Percentiles rank a stretch among this genome's conserved stretches.
phyloP scores from a whole-genome alignment of 352 stramenopile species.

The Blastocystis sp. region DNA sequence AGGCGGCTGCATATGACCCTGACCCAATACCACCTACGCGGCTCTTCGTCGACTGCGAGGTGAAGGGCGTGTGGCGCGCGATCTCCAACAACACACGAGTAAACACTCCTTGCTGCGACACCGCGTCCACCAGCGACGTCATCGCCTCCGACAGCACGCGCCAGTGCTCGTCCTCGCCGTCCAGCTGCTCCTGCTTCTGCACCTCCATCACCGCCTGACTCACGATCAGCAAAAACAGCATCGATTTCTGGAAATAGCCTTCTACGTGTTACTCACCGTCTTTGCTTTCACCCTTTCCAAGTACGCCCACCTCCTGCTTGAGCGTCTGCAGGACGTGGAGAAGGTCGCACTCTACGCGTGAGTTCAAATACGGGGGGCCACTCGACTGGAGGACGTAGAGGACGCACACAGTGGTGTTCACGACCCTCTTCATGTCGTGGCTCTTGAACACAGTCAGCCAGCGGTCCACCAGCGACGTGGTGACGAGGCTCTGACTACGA shows the following conservation, averaged over 20 bases:
- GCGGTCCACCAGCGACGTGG: background rate
- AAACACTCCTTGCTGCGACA: background rate
- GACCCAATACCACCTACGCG: background rate
- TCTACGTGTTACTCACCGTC: background rate
- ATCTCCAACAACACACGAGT: background rate
- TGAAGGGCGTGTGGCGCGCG: background rate
- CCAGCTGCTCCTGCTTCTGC: constrained; percentile 12
- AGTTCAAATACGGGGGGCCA: background rate
- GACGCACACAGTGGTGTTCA: constrained; percentile 33
- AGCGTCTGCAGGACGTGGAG: background rate
- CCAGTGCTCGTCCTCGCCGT: background rate
- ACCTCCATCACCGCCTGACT: background rate
- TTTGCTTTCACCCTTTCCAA: background rate
- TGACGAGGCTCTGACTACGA: background rate
- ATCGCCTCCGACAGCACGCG: background rate
- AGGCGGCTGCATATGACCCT: background rate
- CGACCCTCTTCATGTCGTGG: background rate
- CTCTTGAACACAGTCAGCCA: constrained; percentile 18
- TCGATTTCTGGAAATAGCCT: background rate
- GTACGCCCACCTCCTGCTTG: background rate
- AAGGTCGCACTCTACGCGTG: constrained; percentile 1
- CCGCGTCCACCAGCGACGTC: background rate
- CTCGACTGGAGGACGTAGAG: constrained; percentile 12
- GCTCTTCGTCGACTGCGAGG: constrained; percentile 26
- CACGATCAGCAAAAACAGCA: constrained; percentile 51